Evolutionary conservation across 371 early-diverging fungal genomes (phyloP).

Genomic region (Polyrhizophydium stewartii): DNA sequence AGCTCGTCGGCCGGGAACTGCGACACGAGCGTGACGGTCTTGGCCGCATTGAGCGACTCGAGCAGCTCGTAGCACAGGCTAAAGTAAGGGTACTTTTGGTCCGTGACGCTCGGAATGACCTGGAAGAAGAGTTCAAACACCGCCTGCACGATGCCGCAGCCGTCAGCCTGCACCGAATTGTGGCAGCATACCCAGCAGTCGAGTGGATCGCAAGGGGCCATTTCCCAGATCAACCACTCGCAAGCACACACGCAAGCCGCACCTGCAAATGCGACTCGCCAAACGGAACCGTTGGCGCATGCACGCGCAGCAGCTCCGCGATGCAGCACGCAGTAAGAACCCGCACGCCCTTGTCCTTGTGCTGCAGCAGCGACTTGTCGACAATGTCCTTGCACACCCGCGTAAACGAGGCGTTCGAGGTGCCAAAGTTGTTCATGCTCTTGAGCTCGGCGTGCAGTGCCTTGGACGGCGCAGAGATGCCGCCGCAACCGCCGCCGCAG

Average conservation of each 20-base stretch:
- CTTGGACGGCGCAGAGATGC: slow-evolving; percentile 27
- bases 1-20: slow-evolving; percentile 69
- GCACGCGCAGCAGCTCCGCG: slow-evolving; percentile 85
- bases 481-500: neutral
- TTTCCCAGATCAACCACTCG: too few relatives aligned
- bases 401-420: slow-evolving; percentile 49
- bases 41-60: slow-evolving; percentile 80
- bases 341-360: slow-evolving; percentile 75
- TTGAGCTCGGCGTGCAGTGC: slow-evolving; percentile 61
- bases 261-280: too few relatives aligned
- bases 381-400: slow-evolving; percentile 64
- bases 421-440: slow-evolving; percentile 18
- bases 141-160: slow-evolving; percentile 31
- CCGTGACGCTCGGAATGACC: slow-evolving; percentile 63
- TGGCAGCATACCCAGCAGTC: too few relatives aligned
- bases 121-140: slow-evolving; percentile 77
- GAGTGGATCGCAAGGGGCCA: too few relatives aligned
- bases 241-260: too few relatives aligned
- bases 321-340: slow-evolving; percentile 81
- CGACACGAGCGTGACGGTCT: slow-evolving; percentile 71
- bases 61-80: slow-evolving; percentile 74
- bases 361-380: slow-evolving; percentile 58
- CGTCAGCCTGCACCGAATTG: too few relatives aligned
- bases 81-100: slow-evolving; percentile 58
- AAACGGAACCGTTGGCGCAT: slow-evolving; percentile 92